Base-by-base conservation (phyloP, 441 rosid species). In the Arabidopsis lyrata region DNA sequence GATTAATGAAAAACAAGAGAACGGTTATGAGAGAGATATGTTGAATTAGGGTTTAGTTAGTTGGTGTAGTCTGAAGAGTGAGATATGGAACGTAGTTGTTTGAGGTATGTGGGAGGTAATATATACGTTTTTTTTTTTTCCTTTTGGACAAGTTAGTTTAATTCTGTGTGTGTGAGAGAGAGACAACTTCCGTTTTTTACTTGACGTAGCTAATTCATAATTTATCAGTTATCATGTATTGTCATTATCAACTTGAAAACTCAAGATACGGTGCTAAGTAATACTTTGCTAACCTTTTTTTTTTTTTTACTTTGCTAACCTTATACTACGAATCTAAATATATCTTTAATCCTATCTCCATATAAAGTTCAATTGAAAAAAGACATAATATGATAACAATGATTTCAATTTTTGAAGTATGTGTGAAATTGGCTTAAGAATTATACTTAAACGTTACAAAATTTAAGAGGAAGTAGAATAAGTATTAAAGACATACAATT, bases 1-100 rank as follows among this genome's bases (percentile, higher is more conserved):
- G 73, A 66, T 49, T 29, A 60, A 18, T 20, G 48, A 68, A 60
- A 45, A 24, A 50, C 9, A 35, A 31, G 73, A 52, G 48, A 59
- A 41, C 3, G 47, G 45, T 6, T 39, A 20, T 16, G 39, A 18
- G 58, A 49, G 67, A 68, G 56, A 67, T 8, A 42, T 59, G 31
- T 59, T 50, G 62, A 50, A 49, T 75, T 67, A 61, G 54, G 41
- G 32, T 50, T 74, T 64, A 73, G 70, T 74, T 74, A 31, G 76
- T 54, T 72, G 76, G 58, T 45, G 50, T 36, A 63, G 27, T 4
- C 31, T 3, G 27, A 47, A 63, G 27, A 29, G 31, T 29, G 31
- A 29, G 31, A 5, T 0, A 4, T 29, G 31, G 31, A 29, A 29
- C 5, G 31, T 29, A 4, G 31, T 29, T 29, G 31, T 4, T 29